Evolutionary conservation across 225 moss, liverwort and hornwort species (phyloP).

Genomic region (Neckera pumila): DNA sequence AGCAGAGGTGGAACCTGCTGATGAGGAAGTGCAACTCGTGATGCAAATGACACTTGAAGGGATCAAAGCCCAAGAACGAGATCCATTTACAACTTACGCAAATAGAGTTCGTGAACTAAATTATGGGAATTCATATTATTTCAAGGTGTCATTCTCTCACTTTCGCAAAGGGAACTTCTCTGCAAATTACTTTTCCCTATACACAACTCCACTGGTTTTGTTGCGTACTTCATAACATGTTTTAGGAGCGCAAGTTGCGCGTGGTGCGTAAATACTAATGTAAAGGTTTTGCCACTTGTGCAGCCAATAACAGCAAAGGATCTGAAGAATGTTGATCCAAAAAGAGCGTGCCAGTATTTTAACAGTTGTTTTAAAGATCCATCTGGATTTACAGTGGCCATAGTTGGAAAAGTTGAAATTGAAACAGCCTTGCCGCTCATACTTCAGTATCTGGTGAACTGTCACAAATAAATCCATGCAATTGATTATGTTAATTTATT

Average conservation of each 20-base stretch:
- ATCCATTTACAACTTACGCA: slow-evolving; percentile 88
- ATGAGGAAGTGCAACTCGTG: slow-evolving; percentile 92
- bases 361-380: slow-evolving; percentile 84
- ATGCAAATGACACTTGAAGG: slow-evolving; percentile 98
- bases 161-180: neutral
- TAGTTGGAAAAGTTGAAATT: slow-evolving; percentile 84
- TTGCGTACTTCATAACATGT: neutral
- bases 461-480: neutral
- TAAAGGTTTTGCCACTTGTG: neutral
- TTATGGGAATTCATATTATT: slow-evolving; percentile 93
- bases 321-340: slow-evolving; percentile 71
- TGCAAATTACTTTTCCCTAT: neutral
- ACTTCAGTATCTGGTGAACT: slow-evolving; percentile 71
- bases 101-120: slow-evolving; percentile 95
- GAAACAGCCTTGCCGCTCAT: slow-evolving; percentile 84
- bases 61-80: slow-evolving; percentile 97
- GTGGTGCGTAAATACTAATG: neutral
- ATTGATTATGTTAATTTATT: neutral
- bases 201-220: neutral
- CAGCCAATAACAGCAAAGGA: slow-evolving; percentile 80
- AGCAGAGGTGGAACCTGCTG: slow-evolving; percentile 76
- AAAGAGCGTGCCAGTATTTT: slow-evolving; percentile 78
- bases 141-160: slow-evolving; percentile 46
- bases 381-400: slow-evolving; percentile 80
- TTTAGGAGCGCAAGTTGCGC: neutral